Percentiles rank a stretch among this genome's conserved stretches.
Evolutionary conservation across 225 moss, liverwort and hornwort genomes (phyloP).

Genomic region (Pseudoscleropodium purum): DNA sequence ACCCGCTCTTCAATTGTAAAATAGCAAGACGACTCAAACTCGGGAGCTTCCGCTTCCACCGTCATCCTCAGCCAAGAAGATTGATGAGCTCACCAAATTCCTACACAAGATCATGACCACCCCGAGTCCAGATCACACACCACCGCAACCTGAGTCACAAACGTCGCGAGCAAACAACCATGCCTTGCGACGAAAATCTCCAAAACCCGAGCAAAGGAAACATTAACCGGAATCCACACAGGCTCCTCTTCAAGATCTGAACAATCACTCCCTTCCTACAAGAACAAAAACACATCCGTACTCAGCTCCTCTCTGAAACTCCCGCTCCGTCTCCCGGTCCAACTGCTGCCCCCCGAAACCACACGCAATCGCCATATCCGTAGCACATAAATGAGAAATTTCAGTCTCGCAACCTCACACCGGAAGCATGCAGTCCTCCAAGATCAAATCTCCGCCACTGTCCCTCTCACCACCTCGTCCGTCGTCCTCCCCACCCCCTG

Average conservation of each 20-base stretch:
- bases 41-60: neutral
- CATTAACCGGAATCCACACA: neutral
- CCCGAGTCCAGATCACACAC: neutral
- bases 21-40: neutral
- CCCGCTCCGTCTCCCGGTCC: neutral
- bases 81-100: neutral
- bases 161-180: neutral
- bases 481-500: neutral
- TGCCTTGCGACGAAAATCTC: neutral
- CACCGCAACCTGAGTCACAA: neutral
- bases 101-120: neutral
- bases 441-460: neutral
- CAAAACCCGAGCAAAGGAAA: neutral
- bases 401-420: neutral
- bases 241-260: conserved; percentile 3
- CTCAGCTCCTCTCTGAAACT: neutral
- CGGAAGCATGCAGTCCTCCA: neutral
- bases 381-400: neutral
- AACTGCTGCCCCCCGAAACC: neutral
- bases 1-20: neutral
- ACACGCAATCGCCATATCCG: conserved; percentile 9
- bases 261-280: neutral
- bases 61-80: neutral
- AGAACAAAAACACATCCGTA: neutral
- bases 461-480: neutral